Conservation (phyloP, 306 rosid genomes). For the Trichosanthes cucumerina region DNA sequence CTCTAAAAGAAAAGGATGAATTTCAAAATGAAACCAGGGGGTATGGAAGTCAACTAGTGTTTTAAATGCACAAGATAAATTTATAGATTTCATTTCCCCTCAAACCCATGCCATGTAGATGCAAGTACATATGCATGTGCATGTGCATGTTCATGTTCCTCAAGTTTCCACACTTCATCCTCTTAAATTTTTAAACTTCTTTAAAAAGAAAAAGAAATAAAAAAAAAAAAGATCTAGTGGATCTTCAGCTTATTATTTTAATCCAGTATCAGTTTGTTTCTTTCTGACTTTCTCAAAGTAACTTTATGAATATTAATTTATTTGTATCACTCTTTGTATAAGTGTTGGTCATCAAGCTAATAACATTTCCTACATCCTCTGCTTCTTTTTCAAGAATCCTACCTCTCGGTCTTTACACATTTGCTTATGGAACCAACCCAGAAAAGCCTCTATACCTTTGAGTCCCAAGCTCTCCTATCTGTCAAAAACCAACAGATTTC, state of each 20-base stretch:
- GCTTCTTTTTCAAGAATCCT: conserved; percentile 6
- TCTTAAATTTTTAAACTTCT: background rate
- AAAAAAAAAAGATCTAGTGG: background rate
- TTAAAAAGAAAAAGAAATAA: background rate
- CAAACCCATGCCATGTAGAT: background rate
- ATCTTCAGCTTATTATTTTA: conserved; percentile 7
- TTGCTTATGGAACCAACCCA: conserved; percentile 29
- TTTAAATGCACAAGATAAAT: conserved; percentile 1
- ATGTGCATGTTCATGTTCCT: conserved; percentile 7
- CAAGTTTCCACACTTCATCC: conserved; percentile 1
- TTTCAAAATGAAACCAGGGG: background rate
- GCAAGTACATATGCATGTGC: background rate
- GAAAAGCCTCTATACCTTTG: conserved; percentile 24
- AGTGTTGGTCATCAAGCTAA: background rate
- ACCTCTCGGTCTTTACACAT: conserved; percentile 9
- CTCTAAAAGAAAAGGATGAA: background rate
- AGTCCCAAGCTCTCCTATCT: conserved; percentile 26
- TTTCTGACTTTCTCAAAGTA: conserved; percentile 7
- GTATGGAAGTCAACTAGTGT: conserved; percentile 6
- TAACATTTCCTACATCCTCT: conserved; percentile 1
- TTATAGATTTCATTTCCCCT: background rate
- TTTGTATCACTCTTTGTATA: background rate
- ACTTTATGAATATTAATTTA: background rate
- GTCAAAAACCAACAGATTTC: conserved; percentile 21
- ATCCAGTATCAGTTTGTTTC: conserved; percentile 1